Evolutionary conservation across 139 green algal genomes (phyloP), one percentile per base, ranked within the genome.

Genomic region (Chlamydomonas schloesseri): DNA sequence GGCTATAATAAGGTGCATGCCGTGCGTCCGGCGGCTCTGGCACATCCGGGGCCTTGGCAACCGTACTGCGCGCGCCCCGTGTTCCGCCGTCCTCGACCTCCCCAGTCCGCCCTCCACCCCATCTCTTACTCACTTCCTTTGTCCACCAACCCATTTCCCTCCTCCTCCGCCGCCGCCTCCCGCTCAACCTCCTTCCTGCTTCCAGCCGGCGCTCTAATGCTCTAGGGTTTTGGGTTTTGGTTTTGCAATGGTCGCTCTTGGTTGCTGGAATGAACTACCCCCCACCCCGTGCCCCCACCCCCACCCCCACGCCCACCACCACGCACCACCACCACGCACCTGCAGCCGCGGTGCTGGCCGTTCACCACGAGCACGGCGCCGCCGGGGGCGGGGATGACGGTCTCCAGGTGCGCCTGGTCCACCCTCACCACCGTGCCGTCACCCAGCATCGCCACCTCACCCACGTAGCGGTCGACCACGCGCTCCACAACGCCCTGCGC

Each of bases 401-500:
- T 99, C 88, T 99, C 97, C 68, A 99, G 92, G 89, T 99, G 92
- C 62, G 47, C 91, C 84, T 99, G 96, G 87, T 99, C 97, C n/a
- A 99, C 92, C 29, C 93, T 88, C 42, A 98, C 60, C 0, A 96
- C 89, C 57, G 97, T 94, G 8, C 94, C 94, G 34, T 83, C 91
- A 34, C 91, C 91, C 20, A 96, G 77, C 95, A 99, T 98, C 31
- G 82, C 60, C 5, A 99, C 82, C 89, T 98, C 92, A 0, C 82
- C 97, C 37, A 98, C 82, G 87, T 96, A 98, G 33, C 88, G 89
- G 65, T 96, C 92, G 1, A 96, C 28, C 34, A 99, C 90, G 14
- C 86, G 80, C 47, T 93, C 71, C 36, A 99, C 93, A 34, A 95
- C 91, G 15, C 96, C 97, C 90, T 95, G 84, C 0, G 33, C n/a